Base-by-base conservation (phyloP, 2,329 filamentous ascomycete genomes). In the Xylariales sp. region DNA sequence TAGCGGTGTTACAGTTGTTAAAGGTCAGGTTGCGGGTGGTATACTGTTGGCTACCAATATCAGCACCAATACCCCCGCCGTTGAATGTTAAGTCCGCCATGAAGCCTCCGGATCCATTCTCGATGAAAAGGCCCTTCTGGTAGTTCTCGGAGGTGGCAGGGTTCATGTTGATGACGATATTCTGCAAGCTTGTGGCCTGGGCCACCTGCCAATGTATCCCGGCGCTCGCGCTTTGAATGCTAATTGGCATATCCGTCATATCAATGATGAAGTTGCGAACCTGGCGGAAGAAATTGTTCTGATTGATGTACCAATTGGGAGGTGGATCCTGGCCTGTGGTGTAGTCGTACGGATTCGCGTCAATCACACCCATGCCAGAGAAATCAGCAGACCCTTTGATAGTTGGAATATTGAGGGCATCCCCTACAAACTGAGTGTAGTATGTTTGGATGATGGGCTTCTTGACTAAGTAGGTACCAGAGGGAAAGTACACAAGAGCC, bases 361-460 rank as follows among this genome's bases (percentile, higher is more conserved):
- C 94, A 72, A 99, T 91, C 61, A 98, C 87, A 50, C 92, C 94
- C 83, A 97, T 97, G 54, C 95, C 96, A 2, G 84, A 72, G 76
- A 98, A 99, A 74, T 84, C 83, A 50, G 90, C 78, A 1, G 88
- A 80, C 3, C 91, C 91, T 83, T 95, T 93, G 79, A 97, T 84
- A 0, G 90, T 90, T 0, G 95, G 94, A 14, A 90, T 80, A 70
- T 87, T 84, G 74, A 87, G 77, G 56, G 91, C 89, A 82, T 98
- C 94, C 65, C 95, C 95, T 43, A 97, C 85, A 69, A 98, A 88
- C 79, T 97, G 94, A 9, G 94, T 97, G 83, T 97, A 97, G 85
- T 98, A 98, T 80, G 91, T 91, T 78, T 94, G 91, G 59, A 94
- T 81, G 72, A 98, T 88, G 28, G 95, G 93, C 75, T 84, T 86